These are phyloP conservation scores for Cercophora scortea DNA, from an alignment of 495 filamentous ascomycete species.

Conservation along the genomic window DNA sequence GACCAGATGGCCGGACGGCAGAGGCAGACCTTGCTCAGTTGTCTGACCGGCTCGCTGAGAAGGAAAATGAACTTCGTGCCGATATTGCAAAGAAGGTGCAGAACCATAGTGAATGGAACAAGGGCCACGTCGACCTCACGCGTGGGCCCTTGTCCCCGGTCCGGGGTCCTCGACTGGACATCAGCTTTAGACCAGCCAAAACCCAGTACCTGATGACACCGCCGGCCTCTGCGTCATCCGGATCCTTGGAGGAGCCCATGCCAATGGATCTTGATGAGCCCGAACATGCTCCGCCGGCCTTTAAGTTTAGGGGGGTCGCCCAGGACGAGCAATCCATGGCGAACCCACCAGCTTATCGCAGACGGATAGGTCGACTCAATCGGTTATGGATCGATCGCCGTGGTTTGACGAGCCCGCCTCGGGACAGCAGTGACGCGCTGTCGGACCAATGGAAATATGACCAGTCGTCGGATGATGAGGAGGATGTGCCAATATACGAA, in stretches of 20 bases:
- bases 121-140: constrained; percentile 75
- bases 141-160: constrained; percentile 71
- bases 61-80: constrained; percentile 66
- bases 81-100: constrained; percentile 74
- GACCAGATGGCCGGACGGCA: constrained; percentile 60
- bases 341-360: constrained; percentile 60
- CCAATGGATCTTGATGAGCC: constrained; percentile 31
- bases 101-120: constrained; percentile 82
- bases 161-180: constrained; percentile 52
- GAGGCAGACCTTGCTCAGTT: constrained; percentile 71
- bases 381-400: constrained; percentile 77
- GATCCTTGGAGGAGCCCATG: constrained; percentile 40
- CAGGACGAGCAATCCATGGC: constrained; percentile 36
- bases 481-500: constrained; percentile 50
- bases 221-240: constrained; percentile 69
- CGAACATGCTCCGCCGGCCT: constrained; percentile 12
- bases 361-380: constrained; percentile 70
- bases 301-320: constrained; percentile 28
- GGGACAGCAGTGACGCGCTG: constrained; percentile 43
- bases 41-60: constrained; percentile 69
- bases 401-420: constrained; percentile 44
- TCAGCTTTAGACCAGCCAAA: constrained; percentile 61
- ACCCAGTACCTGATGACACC: constrained; percentile 81
- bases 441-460: constrained; percentile 81
- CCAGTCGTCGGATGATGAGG: constrained; percentile 62